Evolutionary conservation across 306 rosid genomes (phyloP).

Genomic region (Glycine tomentella): DNA sequence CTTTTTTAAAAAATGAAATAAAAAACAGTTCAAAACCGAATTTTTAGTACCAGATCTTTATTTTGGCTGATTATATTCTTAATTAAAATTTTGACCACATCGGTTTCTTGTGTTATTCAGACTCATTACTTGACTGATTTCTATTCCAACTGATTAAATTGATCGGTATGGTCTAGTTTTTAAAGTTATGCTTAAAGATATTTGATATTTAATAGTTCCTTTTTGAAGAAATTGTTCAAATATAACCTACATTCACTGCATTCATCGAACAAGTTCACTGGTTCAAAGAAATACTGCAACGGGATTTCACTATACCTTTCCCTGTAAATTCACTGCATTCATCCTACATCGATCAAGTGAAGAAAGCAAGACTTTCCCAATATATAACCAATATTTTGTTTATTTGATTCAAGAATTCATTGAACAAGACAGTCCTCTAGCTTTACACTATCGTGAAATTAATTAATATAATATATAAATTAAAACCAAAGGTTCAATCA

Average conservation of each 20-base stretch:
- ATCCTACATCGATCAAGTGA: conserved; percentile 1
- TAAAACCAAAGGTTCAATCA: conserved; percentile 13
- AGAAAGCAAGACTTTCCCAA: background rate
- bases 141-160: background rate
- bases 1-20: no score
- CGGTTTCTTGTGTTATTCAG: background rate
- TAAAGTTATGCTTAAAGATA: background rate
- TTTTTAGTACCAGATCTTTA: background rate
- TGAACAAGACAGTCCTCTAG: conserved; percentile 36
- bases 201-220: background rate
- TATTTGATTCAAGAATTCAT: conserved; percentile 21
- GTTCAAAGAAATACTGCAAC: background rate
- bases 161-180: background rate
- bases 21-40: background rate
- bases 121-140: background rate
- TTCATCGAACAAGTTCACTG: no score
- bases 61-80: background rate
- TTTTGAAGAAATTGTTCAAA: background rate
- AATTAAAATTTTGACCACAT: background rate
- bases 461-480: background rate
- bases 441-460: conserved; percentile 16
- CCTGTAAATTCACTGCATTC: conserved; percentile 44
- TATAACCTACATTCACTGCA: background rate
- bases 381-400: background rate
- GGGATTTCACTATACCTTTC: background rate